Evolutionary conservation across 306 rosid species (phyloP).

Genomic region (Lathyrus tuberosus): DNA sequence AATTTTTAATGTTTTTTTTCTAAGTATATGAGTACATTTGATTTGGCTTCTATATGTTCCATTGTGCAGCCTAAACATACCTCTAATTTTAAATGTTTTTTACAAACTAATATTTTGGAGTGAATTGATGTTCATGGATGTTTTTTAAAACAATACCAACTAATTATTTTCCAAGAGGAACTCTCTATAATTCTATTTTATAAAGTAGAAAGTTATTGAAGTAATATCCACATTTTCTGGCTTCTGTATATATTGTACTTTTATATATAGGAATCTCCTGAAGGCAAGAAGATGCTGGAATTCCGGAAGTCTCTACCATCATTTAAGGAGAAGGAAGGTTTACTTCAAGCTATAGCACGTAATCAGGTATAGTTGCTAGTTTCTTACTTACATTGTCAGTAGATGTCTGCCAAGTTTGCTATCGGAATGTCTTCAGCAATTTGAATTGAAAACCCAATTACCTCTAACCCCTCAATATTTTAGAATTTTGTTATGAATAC

Average conservation of each 20-base stretch:
- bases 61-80: constrained; percentile 8
- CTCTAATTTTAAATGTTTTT: constrained; percentile 7
- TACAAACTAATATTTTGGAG: constrained; percentile 7
- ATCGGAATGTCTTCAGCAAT: neutral
- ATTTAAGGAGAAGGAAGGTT: constrained; percentile 75
- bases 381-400: constrained; percentile 21
- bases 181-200: constrained; percentile 15
- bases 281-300: constrained; percentile 79
- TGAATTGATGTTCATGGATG: constrained; percentile 33
- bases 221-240: constrained; percentile 23
- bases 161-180: constrained; percentile 16
- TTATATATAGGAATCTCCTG: constrained; percentile 68
- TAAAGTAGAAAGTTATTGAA: constrained; percentile 28
- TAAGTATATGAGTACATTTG: constrained; percentile 4
- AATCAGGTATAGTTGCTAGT: constrained; percentile 69
- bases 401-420: constrained; percentile 28
- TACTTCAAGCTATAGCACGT: constrained; percentile 71
- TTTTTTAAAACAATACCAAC: constrained; percentile 8
- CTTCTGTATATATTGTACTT: constrained; percentile 19
- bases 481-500: constrained; percentile 8
- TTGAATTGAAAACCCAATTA: constrained; percentile 26
- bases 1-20: constrained; percentile 14
- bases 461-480: constrained; percentile 16
- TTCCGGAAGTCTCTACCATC: constrained; percentile 86
- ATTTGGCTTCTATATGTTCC: constrained; percentile 26